These are phyloP conservation scores for Penicillium nordicum DNA, from an alignment of 2,329 filamentous ascomycete species.

Conservation along the genomic window DNA sequence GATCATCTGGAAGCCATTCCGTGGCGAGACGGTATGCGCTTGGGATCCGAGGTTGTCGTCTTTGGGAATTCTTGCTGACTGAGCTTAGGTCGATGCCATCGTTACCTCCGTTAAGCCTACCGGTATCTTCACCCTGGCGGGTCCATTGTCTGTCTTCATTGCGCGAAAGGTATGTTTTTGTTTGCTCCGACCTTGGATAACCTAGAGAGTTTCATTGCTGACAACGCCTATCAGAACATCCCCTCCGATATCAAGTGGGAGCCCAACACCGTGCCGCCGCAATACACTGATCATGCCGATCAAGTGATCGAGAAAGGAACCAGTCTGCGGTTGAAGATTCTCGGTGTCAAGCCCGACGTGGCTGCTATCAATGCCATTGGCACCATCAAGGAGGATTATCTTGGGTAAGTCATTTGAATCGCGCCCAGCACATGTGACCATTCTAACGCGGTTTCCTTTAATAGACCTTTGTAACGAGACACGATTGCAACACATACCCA, in stretches of 20 bases:
- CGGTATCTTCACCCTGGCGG: constrained; percentile 65
- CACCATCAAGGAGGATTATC: constrained; percentile 77
- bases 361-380: constrained; percentile 96
- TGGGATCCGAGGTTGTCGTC: constrained; percentile 2
- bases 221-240: constrained; percentile 52
- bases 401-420: constrained; percentile 39
- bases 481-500: constrained; percentile 23
- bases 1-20: constrained; percentile 96
- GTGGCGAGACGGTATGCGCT: constrained; percentile 84
- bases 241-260: constrained; percentile 91
- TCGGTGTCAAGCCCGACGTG: constrained; percentile 89
- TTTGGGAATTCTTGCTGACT: constrained; percentile 27
- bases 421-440: neutral
- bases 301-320: constrained; percentile 91
- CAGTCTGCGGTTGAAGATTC: constrained; percentile 89
- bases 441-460: constrained; percentile 13
- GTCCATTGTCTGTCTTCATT: constrained; percentile 49
- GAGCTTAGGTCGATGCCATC: constrained; percentile 77
- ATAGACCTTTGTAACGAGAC: constrained; percentile 32
- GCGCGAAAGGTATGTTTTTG: constrained; percentile 64
- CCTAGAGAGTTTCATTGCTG: constrained; percentile 1
- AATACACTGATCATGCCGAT: constrained; percentile 93
- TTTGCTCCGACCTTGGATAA: neutral
- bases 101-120: constrained; percentile 88
- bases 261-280: constrained; percentile 90